Evolutionary conservation across 306 rosid genomes (phyloP).

Genomic region (Begonia masoniana): DNA sequence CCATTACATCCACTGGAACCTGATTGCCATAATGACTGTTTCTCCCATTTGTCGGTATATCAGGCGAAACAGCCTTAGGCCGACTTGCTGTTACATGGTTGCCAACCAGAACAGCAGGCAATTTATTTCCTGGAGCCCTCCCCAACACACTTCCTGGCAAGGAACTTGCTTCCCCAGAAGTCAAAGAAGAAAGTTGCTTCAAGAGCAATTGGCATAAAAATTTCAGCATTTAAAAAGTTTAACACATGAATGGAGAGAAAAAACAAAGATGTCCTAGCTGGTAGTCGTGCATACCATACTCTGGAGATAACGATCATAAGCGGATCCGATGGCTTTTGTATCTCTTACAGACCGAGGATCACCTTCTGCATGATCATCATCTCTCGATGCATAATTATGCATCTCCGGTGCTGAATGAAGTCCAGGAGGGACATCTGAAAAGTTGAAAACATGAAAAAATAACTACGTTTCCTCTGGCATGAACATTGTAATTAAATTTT

Average conservation of each 20-base stretch:
- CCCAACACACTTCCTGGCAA: slow-evolving; percentile 41
- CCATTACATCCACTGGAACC: slow-evolving; percentile 35
- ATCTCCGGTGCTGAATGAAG: too few relatives aligned
- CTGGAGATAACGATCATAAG: slow-evolving; percentile 90
- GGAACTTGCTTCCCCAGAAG: slow-evolving; percentile 58
- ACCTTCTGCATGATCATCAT: too few relatives aligned
- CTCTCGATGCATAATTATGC: too few relatives aligned
- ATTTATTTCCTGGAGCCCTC: slow-evolving; percentile 41
- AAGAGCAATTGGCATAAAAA: slow-evolving; percentile 17
- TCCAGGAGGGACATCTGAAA: too few relatives aligned
- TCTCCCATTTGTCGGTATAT: slow-evolving; percentile 45
- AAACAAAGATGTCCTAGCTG: slow-evolving; percentile 8
- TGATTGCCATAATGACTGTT: slow-evolving; percentile 42
- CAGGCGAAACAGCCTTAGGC: slow-evolving; percentile 43
- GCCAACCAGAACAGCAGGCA: slow-evolving; percentile 29
- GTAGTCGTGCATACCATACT: slow-evolving; percentile 42
- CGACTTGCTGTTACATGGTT: slow-evolving; percentile 35
- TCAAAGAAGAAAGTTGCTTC: slow-evolving; percentile 52
- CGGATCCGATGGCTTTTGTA: slow-evolving; percentile 59
- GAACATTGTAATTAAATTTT: too few relatives aligned
- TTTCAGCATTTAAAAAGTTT: slow-evolving; percentile 12
- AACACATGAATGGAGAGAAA: slow-evolving; percentile 8
- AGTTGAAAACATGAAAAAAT: too few relatives aligned
- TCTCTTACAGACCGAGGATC: slow-evolving; percentile 28
- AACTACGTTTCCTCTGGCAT: too few relatives aligned